Evolutionary conservation across 139 green algal genomes (phyloP), one percentile per base, ranked within the genome.

Genomic region (Chlamydomonas asymmetrica): DNA sequence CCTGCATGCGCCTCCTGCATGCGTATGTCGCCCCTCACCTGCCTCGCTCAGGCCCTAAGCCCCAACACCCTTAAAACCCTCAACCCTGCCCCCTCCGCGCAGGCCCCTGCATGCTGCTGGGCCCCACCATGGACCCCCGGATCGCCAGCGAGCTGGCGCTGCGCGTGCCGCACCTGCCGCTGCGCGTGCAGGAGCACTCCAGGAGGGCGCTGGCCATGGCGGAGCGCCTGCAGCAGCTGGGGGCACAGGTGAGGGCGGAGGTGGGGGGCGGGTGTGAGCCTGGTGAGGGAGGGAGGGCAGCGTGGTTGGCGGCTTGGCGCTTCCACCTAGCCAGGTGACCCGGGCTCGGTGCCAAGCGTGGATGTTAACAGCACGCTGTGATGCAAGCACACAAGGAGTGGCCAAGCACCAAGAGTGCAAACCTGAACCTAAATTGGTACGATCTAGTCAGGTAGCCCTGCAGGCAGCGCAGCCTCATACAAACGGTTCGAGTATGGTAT

Each of bases 71-170:
- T 3, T 9, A 31, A 20, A 13, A 38, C 13, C n/a, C n/a, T n/a
- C n/a, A 18, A 45, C 29, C 20, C 38, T 13, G 20, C 13, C 7
- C 5, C 70, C 35, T 37, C 63, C 23, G 10, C 60, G 13, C 76
- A 85, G 83, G 90, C 1, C 81, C 90, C 0, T 48, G 90, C 45
- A 94, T 94, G 85, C 74, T 94, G 64, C 83, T 93, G 60, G 90
- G 91, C 1, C 90, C 91, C 48, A 93, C 86, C 52, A 89, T 95
- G 90, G 91, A 94, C 77, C 88, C 91, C 0, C 82, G 88, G 23
- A 82, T 92, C 35, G 91, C 91, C 0, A 80, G 66, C 0, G 83
- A 95, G 80, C 84, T 95, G 39, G 64, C 76, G 32, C 72, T 92
- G 66, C 79, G 91, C n/a, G 69, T 95, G n/a, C 90, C 91, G 13